These are phyloP conservation scores for Solanum clarkiae DNA, from an alignment of 257 asterid genomes.

Conservation along the genomic window DNA sequence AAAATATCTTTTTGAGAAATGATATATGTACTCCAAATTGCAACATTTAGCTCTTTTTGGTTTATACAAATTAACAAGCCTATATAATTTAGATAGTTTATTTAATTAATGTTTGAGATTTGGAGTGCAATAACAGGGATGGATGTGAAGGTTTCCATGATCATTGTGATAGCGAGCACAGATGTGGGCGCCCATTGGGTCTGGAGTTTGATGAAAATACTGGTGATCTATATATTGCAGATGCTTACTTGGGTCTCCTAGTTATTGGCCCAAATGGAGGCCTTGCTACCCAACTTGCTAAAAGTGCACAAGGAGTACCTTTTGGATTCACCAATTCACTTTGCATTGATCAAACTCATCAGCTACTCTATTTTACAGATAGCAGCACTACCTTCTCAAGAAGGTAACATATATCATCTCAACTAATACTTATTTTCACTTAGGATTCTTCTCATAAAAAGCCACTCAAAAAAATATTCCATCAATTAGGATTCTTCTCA, in stretches of 20 bases:
- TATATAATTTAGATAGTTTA: not conserved
- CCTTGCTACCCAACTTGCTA: conserved; percentile 25
- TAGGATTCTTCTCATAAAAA: too few species aligned
- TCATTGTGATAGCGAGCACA: conserved; percentile 26
- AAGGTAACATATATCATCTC: conserved; percentile 19
- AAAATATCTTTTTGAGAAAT: too few species aligned
- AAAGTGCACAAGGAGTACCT: conserved; percentile 19
- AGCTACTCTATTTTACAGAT: conserved; percentile 53
- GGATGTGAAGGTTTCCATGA: conserved; percentile 34
- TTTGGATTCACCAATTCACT: conserved; percentile 49
- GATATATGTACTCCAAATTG: too few species aligned
- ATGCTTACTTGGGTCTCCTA: conserved; percentile 68
- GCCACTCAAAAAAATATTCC: too few species aligned
- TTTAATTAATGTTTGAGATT: not conserved
- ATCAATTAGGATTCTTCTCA: too few species aligned
- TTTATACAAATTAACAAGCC: not conserved
- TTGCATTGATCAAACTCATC: conserved; percentile 39
- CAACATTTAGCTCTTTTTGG: not conserved
- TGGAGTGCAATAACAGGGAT: conserved; percentile 5
- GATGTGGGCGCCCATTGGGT: conserved; percentile 85
- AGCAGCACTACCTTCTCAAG: conserved; percentile 49
- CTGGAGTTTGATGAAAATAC: conserved; percentile 27
- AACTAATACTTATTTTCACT: too few species aligned
- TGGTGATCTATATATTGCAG: conserved; percentile 55
- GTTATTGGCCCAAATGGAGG: conserved; percentile 59